phyloP scores from a whole-genome alignment of 2,329 filamentous ascomycete species.

The Leptographium lundbergii region DNA sequence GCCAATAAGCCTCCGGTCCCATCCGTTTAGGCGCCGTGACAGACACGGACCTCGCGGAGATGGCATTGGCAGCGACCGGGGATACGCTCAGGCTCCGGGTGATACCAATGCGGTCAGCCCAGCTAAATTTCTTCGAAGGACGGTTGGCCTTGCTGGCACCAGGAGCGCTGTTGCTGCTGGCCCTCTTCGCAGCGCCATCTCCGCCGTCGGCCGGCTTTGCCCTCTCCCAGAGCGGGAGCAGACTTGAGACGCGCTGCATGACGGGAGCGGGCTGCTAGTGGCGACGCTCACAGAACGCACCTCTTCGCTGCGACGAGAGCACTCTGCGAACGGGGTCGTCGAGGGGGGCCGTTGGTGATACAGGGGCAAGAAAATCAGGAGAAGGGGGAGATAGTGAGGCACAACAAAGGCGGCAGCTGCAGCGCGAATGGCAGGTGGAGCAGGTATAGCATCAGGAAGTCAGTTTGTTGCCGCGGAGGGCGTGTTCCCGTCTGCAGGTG shows the following conservation, averaged over 20 bases:
- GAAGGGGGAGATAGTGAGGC: background rate
- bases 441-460: background rate
- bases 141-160: conserved; percentile 1
- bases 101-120: conserved; percentile 14
- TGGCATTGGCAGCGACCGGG: conserved; percentile 9
- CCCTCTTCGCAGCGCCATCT: background rate
- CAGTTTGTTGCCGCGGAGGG: background rate
- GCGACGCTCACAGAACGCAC: background rate
- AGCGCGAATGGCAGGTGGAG: background rate
- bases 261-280: background rate
- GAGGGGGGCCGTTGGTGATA: background rate
- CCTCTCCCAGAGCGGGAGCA: conserved; percentile 28
- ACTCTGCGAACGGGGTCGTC: background rate
- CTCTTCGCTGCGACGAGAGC: background rate
- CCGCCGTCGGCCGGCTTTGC: conserved; percentile 10
- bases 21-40: conserved; percentile 48
- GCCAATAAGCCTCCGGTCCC: conserved; percentile 62
- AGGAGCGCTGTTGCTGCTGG: background rate
- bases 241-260: conserved; percentile 34
- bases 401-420: background rate
- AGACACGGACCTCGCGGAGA: conserved; percentile 45
- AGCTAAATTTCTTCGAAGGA: conserved; percentile 19
- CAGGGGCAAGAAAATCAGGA: background rate
- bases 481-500: background rate
- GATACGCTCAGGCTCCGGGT: conserved; percentile 7